Base-by-base conservation (phyloP, 2,329 filamentous ascomycete species). In the Fusarium gaditjirri region DNA sequence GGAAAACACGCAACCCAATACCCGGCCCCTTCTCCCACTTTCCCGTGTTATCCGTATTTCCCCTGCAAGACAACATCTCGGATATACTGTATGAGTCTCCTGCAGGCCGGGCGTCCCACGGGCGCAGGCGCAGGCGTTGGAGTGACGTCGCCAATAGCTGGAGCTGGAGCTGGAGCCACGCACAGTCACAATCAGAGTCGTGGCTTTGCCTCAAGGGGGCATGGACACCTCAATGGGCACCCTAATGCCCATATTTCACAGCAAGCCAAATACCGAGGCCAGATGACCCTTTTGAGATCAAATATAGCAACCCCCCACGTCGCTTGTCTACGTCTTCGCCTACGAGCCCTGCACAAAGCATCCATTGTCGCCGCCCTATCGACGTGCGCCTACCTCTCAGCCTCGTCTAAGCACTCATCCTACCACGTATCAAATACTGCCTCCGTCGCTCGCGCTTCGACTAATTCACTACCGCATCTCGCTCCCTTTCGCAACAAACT, bases 51-150 rank as follows among this genome's bases (percentile, higher is more conserved):
- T 61, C 64, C 63, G 61, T 54, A 46, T 47, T 56, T 55, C 59
- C 68, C 65, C 68, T 62, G 67, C 66, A 52, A 55, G 50, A 47
- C 69, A 55, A 53, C 66, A 62, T 67, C 58, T 66, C 67, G 72
- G 60, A 72, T 75, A 74, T 65, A 57, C 54, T 57, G 41, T 49
- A 80, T 84, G 79, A 77, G 76, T 78, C 66, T 75, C 70, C 79
- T 77, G 65, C 71, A 70, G 77, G 77, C 77, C 67, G 77, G 73
- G 74, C 78, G 76, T 74, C 76, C 77, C 68, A 72, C 72, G 73
- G 75, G 77, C 74, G 71, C 77, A 65, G 75, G 74, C 69, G 55
- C 66, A 70, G 56, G 49, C 27, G 57, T 72, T 64, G 70, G 46
- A 71, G 75, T 77, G 74, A 78, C 75, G 76, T 77, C 74, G 75